phyloP scores from a whole-genome alignment of 345 rosid genomes.

The Ceriops zippeliana region DNA sequence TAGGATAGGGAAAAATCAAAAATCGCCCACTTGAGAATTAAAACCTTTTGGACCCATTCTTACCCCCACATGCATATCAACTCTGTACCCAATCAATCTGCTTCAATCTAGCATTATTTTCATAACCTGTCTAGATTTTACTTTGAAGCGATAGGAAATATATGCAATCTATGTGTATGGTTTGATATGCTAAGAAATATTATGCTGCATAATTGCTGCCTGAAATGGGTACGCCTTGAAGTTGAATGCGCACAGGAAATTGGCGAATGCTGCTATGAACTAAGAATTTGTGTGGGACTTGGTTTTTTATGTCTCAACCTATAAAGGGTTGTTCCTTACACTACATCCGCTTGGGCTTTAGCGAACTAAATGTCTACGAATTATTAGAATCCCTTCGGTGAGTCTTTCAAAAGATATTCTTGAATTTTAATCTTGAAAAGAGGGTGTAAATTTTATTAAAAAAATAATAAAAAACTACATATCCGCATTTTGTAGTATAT shows the following conservation, averaged over 20 bases:
- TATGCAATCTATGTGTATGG: neutral
- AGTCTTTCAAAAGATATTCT: too few relatives aligned
- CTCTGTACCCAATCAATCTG: conserved; percentile 22
- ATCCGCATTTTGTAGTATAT: too few relatives aligned
- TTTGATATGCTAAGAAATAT: neutral
- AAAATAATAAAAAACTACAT: too few relatives aligned
- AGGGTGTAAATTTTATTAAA: too few relatives aligned
- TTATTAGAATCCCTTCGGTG: too few relatives aligned
- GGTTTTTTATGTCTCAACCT: neutral
- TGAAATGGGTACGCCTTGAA: neutral
- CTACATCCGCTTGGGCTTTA: neutral
- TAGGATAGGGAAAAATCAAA: conserved; percentile 7
- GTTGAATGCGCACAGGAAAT: too few relatives aligned
- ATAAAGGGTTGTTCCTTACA: neutral
- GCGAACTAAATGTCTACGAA: neutral
- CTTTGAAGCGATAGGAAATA: neutral
- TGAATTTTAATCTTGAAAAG: too few relatives aligned
- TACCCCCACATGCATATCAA: conserved; percentile 8
- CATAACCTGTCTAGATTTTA: neutral
- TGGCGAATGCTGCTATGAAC: neutral
- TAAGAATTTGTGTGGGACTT: neutral
- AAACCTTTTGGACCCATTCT: conserved; percentile 21
- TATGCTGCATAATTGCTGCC: neutral
- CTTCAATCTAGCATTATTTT: neutral
- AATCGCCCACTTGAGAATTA: conserved; percentile 18